A percentile compares a stretch with the other conserved stretches of the same genome.
Conservation (phyloP, 225 moss, liverwort and hornwort species). For the Physcomitrellopsis africana region DNA sequence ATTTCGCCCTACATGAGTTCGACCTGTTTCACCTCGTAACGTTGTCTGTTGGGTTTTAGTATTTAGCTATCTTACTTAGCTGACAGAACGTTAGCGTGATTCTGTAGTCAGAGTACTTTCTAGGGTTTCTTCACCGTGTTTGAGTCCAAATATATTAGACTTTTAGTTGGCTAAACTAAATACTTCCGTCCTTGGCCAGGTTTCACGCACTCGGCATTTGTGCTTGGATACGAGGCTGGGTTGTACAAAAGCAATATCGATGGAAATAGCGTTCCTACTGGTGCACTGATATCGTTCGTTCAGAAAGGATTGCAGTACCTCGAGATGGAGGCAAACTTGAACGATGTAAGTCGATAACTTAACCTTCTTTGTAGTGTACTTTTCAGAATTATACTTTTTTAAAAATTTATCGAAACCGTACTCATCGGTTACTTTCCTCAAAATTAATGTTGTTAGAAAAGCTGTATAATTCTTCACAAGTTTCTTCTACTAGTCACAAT, state of each 20-base stretch:
- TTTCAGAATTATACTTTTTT: neutral
- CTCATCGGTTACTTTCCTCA: neutral
- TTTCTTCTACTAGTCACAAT: neutral
- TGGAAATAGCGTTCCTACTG: conserved; percentile 89
- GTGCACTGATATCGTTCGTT: conserved; percentile 95
- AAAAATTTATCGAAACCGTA: neutral
- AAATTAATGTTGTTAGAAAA: neutral
- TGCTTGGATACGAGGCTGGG: conserved; percentile 92
- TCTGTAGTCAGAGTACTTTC: neutral
- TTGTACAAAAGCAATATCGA: conserved; percentile 83
- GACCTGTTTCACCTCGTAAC: no score
- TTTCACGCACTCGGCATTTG: conserved; percentile 89
- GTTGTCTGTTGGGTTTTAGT: neutral
- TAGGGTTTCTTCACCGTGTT: neutral
- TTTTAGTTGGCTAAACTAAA: conserved; percentile 15
- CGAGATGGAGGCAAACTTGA: conserved; percentile 94
- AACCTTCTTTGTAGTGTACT: neutral
- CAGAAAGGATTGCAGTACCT: conserved; percentile 97
- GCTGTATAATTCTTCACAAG: neutral
- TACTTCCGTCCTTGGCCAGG: conserved; percentile 47
- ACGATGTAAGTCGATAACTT: conserved; percentile 64
- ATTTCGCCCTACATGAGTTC: no score
- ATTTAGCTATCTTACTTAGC: neutral
- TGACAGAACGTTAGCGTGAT: neutral
- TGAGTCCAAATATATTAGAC: neutral